Evolutionary conservation across 2,329 filamentous ascomycete genomes (phyloP).

Genomic region (Fusarium scirpi): DNA sequence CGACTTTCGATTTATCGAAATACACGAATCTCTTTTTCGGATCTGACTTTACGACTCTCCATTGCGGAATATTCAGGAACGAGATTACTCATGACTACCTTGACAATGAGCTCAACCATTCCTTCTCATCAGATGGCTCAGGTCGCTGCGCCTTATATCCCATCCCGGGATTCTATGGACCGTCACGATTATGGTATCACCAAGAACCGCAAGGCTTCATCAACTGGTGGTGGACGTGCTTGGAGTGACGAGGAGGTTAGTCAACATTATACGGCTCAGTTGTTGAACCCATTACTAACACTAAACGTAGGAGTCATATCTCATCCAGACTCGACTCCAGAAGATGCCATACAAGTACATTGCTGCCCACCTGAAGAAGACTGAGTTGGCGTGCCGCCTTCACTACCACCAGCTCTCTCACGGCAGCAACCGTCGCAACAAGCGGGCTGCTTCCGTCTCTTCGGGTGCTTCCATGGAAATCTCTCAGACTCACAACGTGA

Average conservation of each 20-base stretch:
- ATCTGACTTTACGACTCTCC: slow-evolving; percentile 23
- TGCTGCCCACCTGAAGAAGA: slow-evolving; percentile 86
- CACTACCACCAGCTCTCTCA: slow-evolving; percentile 90
- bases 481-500: slow-evolving; percentile 61
- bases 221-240: slow-evolving; percentile 80
- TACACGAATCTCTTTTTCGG: slow-evolving; percentile 30
- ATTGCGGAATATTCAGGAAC: slow-evolving; percentile 36
- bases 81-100: slow-evolving; percentile 32
- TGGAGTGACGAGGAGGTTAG: slow-evolving; percentile 88
- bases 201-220: slow-evolving; percentile 75
- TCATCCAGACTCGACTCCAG: slow-evolving; percentile 84
- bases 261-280: slow-evolving; percentile 7
- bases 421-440: slow-evolving; percentile 83
- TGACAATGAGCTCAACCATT: slow-evolving; percentile 53
- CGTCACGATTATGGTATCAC: slow-evolving; percentile 70
- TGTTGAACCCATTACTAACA: slow-evolving; percentile 28
- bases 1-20: slow-evolving; percentile 35
- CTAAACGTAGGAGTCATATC: slow-evolving; percentile 76
- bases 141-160: slow-evolving; percentile 60
- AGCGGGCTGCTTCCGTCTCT: slow-evolving; percentile 78
- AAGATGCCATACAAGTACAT: slow-evolving; percentile 96
- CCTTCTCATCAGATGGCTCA: slow-evolving; percentile 63
- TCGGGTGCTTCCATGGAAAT: slow-evolving; percentile 67
- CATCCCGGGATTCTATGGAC: slow-evolving; percentile 65
- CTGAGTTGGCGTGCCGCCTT: slow-evolving; percentile 85